These are phyloP conservation scores for Penstemon barbatus DNA, from an alignment of 257 asterid genomes.

Conservation along the genomic window DNA sequence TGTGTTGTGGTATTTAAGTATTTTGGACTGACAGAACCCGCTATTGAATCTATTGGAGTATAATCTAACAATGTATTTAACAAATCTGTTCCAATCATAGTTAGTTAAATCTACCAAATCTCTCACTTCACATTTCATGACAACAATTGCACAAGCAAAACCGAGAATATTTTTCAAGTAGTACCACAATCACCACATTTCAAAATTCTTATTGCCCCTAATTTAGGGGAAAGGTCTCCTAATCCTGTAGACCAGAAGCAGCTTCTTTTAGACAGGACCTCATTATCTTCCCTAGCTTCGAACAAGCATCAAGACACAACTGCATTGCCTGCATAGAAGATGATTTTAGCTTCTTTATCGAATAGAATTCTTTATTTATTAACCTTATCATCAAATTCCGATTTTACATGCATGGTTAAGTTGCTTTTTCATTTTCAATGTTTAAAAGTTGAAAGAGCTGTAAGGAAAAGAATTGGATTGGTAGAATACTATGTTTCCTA, in stretches of 20 bases:
- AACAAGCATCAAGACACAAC: slow-evolving; percentile 86
- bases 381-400: neutral
- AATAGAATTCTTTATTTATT: no score
- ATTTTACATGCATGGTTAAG: neutral
- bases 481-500: slow-evolving; percentile 20
- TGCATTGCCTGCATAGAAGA: slow-evolving; percentile 73
- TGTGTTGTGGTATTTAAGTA: no score
- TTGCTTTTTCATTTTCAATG: neutral
- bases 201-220: no score
- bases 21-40: no score
- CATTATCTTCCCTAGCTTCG: slow-evolving; percentile 76
- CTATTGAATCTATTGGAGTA: no score
- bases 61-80: no score
- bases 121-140: no score
- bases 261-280: slow-evolving; percentile 76
- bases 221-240: neutral
- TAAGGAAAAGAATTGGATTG: neutral
- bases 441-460: neutral
- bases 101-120: no score
- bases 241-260: slow-evolving; percentile 48
- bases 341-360: neutral
- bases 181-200: no score
- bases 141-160: no score
- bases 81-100: no score
- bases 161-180: no score